A percentile compares a stretch with the other conserved stretches of the same genome.
Evolutionary conservation across 2,329 filamentous ascomycete species (phyloP).

Genomic region (Achaetomium macrosporum): DNA sequence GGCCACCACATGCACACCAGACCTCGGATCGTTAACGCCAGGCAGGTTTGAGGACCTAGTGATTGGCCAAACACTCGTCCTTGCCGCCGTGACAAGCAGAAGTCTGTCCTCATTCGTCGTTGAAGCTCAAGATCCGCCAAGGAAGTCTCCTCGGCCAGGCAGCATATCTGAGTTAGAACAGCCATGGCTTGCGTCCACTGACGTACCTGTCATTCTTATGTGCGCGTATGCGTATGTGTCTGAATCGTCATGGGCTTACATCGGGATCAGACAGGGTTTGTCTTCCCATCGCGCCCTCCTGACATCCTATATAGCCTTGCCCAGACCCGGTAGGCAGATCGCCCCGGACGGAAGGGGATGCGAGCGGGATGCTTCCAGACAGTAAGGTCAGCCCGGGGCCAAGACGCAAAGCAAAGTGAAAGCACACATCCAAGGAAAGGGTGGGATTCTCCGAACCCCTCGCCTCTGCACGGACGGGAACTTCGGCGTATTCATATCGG

Average conservation of each 20-base stretch:
- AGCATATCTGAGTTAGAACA: too few species aligned
- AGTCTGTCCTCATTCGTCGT: not conserved
- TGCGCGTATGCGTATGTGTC: too few species aligned
- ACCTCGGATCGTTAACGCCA: not conserved
- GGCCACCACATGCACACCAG: not conserved
- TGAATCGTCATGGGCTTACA: not conserved
- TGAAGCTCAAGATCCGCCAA: too few species aligned
- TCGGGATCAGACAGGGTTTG: not conserved
- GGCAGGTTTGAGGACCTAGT: not conserved
- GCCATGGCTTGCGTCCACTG: too few species aligned
- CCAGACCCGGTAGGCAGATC: slow-evolving; percentile 1
- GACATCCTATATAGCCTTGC: slow-evolving; percentile 11
- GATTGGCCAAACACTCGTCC: not conserved
- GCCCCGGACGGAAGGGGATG: slow-evolving; percentile 4
- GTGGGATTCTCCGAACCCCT: too few species aligned
- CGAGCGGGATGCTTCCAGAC: not conserved
- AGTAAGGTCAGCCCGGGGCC: too few species aligned
- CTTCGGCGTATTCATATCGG: too few species aligned
- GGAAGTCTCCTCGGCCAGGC: too few species aligned
- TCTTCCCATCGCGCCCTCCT: slow-evolving; percentile 1
- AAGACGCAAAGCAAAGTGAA: too few species aligned
- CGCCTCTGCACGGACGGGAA: too few species aligned
- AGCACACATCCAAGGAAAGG: too few species aligned
- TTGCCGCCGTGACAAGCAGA: not conserved
- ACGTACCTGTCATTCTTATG: not conserved